These are phyloP conservation scores for Fusarium sp. DNA, from an alignment of 2,329 filamentous ascomycete genomes.

Conservation along the genomic window DNA sequence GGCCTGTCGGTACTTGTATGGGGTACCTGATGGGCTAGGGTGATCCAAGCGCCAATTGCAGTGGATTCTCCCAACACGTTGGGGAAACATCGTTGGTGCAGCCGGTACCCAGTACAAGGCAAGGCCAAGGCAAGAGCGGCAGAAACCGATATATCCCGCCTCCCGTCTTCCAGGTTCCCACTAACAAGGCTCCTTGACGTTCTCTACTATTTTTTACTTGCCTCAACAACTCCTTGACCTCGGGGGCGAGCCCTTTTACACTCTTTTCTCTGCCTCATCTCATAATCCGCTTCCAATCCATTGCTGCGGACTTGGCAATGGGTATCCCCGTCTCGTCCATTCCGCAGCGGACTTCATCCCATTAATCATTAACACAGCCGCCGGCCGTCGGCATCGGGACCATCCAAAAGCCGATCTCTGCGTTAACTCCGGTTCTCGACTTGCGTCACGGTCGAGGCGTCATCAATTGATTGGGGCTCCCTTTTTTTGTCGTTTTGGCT, in stretches of 20 bases:
- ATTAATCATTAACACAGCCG: conserved; percentile 4
- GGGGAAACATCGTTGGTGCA: conserved; percentile 31
- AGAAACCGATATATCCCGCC: conserved; percentile 45
- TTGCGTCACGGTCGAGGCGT: conserved; percentile 40
- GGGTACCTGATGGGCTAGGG: conserved; percentile 9
- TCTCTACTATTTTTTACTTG: conserved; percentile 2
- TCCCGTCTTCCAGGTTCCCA: conserved; percentile 4
- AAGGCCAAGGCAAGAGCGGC: conserved; percentile 4
- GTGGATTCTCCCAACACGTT: conserved; percentile 43
- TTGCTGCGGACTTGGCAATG: conserved; percentile 31
- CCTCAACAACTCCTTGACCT: conserved; percentile 5
- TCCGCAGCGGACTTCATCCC: conserved; percentile 34
- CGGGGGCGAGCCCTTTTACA: background rate
- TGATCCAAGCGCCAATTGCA: conserved; percentile 41
- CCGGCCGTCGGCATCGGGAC: conserved; percentile 31
- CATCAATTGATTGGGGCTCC: conserved; percentile 34
- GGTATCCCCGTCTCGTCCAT: conserved; percentile 12
- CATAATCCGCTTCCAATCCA: background rate
- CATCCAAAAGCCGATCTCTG: conserved; percentile 37
- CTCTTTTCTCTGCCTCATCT: background rate
- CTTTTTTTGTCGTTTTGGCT: conserved; percentile 16
- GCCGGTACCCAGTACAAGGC: conserved; percentile 19
- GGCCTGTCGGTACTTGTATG: conserved; percentile 14
- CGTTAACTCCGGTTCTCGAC: conserved; percentile 42
- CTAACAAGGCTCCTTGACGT: background rate